Evolutionary conservation across 2,329 filamentous ascomycete species (phyloP).

Genomic region (Fonsecaea pugnacius): DNA sequence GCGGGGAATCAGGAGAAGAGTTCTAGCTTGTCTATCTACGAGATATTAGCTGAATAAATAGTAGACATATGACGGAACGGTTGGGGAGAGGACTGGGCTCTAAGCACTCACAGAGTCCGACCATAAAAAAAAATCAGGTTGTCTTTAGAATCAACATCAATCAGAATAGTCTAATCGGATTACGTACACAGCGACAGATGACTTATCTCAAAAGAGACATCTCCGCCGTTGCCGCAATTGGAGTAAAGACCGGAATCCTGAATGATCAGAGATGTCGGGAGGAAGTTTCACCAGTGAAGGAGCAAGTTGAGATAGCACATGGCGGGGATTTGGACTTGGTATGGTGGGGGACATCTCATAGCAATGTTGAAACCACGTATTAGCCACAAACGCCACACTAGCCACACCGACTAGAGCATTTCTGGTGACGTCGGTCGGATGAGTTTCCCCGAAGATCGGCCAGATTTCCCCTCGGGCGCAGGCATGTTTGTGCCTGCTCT

Average conservation of each 20-base stretch:
- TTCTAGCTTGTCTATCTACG: slow-evolving; percentile 14
- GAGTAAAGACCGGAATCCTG: not conserved
- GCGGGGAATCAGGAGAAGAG: not conserved
- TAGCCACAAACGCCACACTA: not conserved
- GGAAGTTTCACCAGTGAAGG: not conserved
- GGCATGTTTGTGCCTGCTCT: not conserved
- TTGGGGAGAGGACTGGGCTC: not conserved
- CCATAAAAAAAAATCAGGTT: slow-evolving; percentile 3
- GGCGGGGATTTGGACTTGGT: not conserved
- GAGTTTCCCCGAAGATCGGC: slow-evolving; percentile 17
- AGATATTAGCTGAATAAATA: slow-evolving; percentile 17
- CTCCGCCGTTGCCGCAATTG: slow-evolving; percentile 18
- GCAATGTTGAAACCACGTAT: not conserved
- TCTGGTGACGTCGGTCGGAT: slow-evolving; percentile 21
- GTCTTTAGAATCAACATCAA: slow-evolving; percentile 21
- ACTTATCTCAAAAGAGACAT: slow-evolving; percentile 24
- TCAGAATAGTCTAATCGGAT: slow-evolving; percentile 21
- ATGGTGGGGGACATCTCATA: not conserved
- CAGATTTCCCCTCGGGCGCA: not conserved
- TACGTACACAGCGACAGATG: slow-evolving; percentile 29
- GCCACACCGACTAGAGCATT: not conserved
- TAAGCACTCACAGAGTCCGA: slow-evolving; percentile 24
- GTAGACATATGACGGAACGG: not conserved
- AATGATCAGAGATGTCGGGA: not conserved
- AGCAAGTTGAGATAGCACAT: slow-evolving; percentile 2